Base-by-base conservation (phyloP, 192 early-diverging fungal species). In the Podila clonocystis region DNA sequence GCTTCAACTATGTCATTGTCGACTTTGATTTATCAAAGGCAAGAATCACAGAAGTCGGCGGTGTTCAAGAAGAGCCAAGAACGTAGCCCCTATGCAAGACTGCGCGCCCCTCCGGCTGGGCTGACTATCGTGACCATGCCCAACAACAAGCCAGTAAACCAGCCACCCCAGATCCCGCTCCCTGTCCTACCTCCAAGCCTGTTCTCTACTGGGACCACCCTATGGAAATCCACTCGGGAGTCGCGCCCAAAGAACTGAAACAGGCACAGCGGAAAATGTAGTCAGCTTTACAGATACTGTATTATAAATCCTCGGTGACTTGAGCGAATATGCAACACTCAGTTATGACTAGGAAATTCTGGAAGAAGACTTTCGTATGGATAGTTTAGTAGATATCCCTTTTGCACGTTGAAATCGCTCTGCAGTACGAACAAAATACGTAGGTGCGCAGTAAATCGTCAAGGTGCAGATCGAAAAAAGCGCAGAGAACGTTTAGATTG, bases 41-140 rank as follows among this genome's bases (percentile, higher is more conserved):
- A 36, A 36, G 50, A 22, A 0, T 11, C 17, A 52, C 17, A 52
- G 7, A 52, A 6, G 50, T n/a, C 50, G 5, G 52, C 8, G 22
- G 20, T 55, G 3, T 55, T 2, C 22, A 55, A 26, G 24, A 55
- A 24, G 8, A 7, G 22, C 20, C 52, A 55, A 4, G 20, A 26
- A 9, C 1, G 7, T 20, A 36, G 41, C 22, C 2, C 52, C 0
- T n/a, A 55, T 26, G 3, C 5, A 24, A 5, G 52, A 24, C 1
- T 9, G 5, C 34, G 34, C 8, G 9, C 9, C 7, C 34, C 34
- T 36, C 34, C 52, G 3, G 22, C 52, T 20, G 36, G 50, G 26
- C 60, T 75, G 22, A 68, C 57, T 33, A 75, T 75, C 22, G 26
- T 68, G 13, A 75, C 73, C 7, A 15, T 45, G 3, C 45, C 48